phyloP scores from a whole-genome alignment of 306 rosid genomes.

The Cucurbita ficifolia region DNA sequence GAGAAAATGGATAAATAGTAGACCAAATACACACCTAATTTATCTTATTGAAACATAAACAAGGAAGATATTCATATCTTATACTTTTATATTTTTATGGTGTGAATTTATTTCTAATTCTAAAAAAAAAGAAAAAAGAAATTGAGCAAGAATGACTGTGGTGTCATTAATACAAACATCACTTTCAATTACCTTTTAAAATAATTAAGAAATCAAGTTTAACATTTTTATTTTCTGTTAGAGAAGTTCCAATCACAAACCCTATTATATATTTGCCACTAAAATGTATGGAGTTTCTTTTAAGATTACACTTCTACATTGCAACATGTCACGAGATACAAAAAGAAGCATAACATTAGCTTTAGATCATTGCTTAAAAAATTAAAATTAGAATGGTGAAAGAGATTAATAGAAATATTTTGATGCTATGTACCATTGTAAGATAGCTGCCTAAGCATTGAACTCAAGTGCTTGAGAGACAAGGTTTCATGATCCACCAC shows the following conservation, averaged over 20 bases:
- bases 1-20: background rate
- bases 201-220: background rate
- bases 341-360: too few relatives aligned
- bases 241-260: background rate
- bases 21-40: background rate
- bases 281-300: background rate
- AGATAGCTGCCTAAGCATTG: background rate
- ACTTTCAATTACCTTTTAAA: background rate
- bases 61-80: background rate
- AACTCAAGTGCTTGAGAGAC: conserved; percentile 8
- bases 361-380: too few relatives aligned
- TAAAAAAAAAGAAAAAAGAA: background rate
- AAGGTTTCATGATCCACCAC: conserved; percentile 22
- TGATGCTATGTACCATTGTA: conserved; percentile 22
- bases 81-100: background rate
- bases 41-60: background rate
- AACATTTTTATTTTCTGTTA: background rate
- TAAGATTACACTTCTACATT: background rate
- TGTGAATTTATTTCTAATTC: background rate
- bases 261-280: background rate
- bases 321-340: too few relatives aligned
- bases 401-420: background rate
- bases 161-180: background rate
- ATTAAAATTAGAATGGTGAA: background rate
- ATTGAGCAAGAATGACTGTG: background rate